phyloP scores from a whole-genome alignment of 495 filamentous ascomycete genomes.

The Hyaloscypha hepaticicola region DNA sequence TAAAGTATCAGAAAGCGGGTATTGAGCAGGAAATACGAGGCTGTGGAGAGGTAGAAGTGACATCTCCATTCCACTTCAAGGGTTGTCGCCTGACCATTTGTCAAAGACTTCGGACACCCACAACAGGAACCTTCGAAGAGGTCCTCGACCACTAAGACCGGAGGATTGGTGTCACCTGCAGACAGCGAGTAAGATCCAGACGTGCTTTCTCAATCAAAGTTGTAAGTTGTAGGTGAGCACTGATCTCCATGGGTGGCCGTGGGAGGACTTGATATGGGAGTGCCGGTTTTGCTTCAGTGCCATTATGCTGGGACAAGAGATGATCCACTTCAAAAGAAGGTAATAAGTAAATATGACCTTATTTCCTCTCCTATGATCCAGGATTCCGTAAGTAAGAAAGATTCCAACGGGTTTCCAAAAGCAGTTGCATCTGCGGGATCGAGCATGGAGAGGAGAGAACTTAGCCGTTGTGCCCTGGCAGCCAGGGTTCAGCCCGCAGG shows the following conservation, averaged over 20 bases:
- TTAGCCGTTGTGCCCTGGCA: not conserved
- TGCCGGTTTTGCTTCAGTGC: not conserved
- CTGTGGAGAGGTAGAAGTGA: not conserved
- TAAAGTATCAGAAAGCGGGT: not conserved
- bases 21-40: not conserved
- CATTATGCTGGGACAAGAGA: not conserved
- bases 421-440: not conserved
- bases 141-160: not conserved
- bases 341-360: not conserved
- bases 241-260: not conserved
- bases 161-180: not conserved
- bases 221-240: too few species aligned
- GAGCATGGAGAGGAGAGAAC: not conserved
- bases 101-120: not conserved
- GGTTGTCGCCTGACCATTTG: not conserved
- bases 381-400: not conserved
- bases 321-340: not conserved
- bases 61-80: not conserved
- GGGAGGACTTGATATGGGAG: not conserved
- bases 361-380: not conserved
- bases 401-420: not conserved
- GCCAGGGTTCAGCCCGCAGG: not conserved
- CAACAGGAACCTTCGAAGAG: not conserved
- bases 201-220: not conserved
- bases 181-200: not conserved